phyloP scores from a whole-genome alignment of 108 stramenopile genomes.

The Nitzschia sp. region DNA sequence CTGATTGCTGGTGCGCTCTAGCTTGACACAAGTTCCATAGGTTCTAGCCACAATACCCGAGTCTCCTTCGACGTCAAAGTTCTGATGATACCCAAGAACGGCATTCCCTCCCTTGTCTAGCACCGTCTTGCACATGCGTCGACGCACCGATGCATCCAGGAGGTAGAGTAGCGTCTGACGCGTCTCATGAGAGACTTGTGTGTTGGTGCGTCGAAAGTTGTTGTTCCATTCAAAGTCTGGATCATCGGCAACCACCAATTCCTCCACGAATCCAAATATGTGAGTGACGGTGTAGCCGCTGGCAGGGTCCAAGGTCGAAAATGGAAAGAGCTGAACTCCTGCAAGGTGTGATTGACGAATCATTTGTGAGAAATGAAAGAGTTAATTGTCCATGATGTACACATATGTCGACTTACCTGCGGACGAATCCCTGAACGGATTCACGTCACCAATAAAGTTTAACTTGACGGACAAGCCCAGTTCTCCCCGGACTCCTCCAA shows the following conservation, averaged over 20 bases:
- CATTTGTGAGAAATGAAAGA: no score
- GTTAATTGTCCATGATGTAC: no score
- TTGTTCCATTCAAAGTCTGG: constrained; percentile 92
- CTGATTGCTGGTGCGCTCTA: constrained; percentile 46
- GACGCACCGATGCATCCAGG: constrained; percentile 86
- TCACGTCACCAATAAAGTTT: constrained; percentile 93
- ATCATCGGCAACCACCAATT: constrained; percentile 97
- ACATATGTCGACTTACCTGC: no score
- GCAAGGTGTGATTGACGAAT: no score
- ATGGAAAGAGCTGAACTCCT: constrained; percentile 95
- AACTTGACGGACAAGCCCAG: constrained; percentile 88
- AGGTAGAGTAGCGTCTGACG: constrained; percentile 91
- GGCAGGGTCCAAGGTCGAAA: constrained; percentile 85
- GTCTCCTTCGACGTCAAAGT: constrained; percentile 97
- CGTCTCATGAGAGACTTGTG: constrained; percentile 82
- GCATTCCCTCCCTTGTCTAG: constrained; percentile 71
- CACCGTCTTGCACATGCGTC: constrained; percentile 91
- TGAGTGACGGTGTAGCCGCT: constrained; percentile 73
- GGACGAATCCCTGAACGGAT: constrained; percentile 94
- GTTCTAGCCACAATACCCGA: constrained; percentile 94
- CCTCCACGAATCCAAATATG: constrained; percentile 96
- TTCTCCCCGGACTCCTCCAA: constrained; percentile 89
- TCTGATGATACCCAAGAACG: constrained; percentile 74
- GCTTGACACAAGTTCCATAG: constrained; percentile 92
- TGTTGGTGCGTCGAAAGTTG: constrained; percentile 50